Evolutionary conservation across 139 green algal species (phyloP).

Genomic region (Chlorokybus atmophyticus): DNA sequence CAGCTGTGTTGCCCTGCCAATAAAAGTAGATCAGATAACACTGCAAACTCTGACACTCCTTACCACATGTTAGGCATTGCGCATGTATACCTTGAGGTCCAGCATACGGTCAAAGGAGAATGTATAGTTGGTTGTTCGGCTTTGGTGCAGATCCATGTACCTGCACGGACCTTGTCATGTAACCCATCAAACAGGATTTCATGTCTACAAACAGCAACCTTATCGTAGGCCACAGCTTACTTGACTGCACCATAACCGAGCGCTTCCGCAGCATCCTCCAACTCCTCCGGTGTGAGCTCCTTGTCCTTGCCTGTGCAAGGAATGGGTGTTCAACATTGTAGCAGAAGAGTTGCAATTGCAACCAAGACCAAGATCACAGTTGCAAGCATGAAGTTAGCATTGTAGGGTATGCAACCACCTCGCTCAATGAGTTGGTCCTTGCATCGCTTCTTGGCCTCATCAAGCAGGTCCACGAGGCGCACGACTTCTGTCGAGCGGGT

Average conservation of each 20-base stretch:
- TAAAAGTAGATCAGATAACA: too few relatives aligned
- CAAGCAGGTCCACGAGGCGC: constrained; percentile 84
- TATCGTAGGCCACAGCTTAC: constrained; percentile 9
- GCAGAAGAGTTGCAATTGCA: constrained; percentile 1
- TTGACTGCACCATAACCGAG: constrained; percentile 89
- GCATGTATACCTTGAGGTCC: constrained; percentile 57
- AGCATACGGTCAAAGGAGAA: constrained; percentile 94
- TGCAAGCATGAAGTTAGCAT: too few relatives aligned
- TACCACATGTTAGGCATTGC: too few relatives aligned
- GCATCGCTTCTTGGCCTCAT: constrained; percentile 58
- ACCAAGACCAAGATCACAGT: too few relatives aligned
- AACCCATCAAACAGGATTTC: too few relatives aligned
- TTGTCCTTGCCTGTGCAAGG: too few relatives aligned
- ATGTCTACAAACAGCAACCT: neutral
- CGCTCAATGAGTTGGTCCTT: constrained; percentile 11
- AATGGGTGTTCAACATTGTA: too few relatives aligned
- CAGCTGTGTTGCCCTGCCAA: constrained; percentile 89
- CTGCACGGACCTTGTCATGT: too few relatives aligned
- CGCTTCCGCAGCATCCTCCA: constrained; percentile 46
- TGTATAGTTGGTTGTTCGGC: constrained; percentile 84
- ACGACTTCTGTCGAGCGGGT: constrained; percentile 56
- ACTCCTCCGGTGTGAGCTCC: constrained; percentile 32
- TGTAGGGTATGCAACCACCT: constrained; percentile 16
- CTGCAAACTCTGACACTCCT: too few relatives aligned
- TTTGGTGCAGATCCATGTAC: constrained; percentile 93